A percentile compares a stretch with the other conserved stretches of the same genome.
These are phyloP conservation scores for Rhynchospora pubera DNA, from an alignment of 176 grass and related monocot species.

Conservation along the genomic window DNA sequence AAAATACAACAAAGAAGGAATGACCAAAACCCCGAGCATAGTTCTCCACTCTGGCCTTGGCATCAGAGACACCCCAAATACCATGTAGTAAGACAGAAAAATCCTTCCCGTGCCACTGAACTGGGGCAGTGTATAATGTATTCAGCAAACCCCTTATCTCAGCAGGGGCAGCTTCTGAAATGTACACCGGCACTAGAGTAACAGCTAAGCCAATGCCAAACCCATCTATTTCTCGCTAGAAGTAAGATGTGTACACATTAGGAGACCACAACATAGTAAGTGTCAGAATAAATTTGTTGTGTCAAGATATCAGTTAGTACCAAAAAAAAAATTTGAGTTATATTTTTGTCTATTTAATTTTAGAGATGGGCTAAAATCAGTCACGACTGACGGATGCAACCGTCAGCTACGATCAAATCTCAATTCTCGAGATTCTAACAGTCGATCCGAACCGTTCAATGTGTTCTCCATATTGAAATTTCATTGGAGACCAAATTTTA, in stretches of 20 bases:
- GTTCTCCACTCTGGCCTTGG: slow-evolving; percentile 68
- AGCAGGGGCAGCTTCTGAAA: slow-evolving; percentile 88
- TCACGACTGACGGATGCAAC: too few relatives aligned
- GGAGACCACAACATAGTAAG: slow-evolving; percentile 91
- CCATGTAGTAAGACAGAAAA: slow-evolving; percentile 97
- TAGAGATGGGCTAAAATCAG: too few relatives aligned
- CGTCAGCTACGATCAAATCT: too few relatives aligned
- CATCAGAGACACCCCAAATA: slow-evolving; percentile 78
- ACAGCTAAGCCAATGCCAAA: slow-evolving; percentile 79
- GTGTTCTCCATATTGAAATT: too few relatives aligned
- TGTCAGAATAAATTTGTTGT: too few relatives aligned
- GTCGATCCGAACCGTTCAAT: too few relatives aligned
- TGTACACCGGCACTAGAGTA: slow-evolving; percentile 82
- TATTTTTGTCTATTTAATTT: too few relatives aligned
- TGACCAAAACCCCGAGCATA: slow-evolving; percentile 90
- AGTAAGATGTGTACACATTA: slow-evolving; percentile 67
- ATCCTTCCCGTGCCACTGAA: slow-evolving; percentile 90
- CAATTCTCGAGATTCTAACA: too few relatives aligned
- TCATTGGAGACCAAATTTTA: too few relatives aligned
- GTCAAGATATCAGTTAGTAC: too few relatives aligned
- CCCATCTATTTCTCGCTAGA: slow-evolving; percentile 75
- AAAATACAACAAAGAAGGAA: too few relatives aligned
- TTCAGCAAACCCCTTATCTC: slow-evolving; percentile 78
- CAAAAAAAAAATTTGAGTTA: too few relatives aligned
- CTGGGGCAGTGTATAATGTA: slow-evolving; percentile 79